Evolutionary conservation across 805 yeast species (phyloP).

Genomic region (Spathaspora hagerdaliae): DNA sequence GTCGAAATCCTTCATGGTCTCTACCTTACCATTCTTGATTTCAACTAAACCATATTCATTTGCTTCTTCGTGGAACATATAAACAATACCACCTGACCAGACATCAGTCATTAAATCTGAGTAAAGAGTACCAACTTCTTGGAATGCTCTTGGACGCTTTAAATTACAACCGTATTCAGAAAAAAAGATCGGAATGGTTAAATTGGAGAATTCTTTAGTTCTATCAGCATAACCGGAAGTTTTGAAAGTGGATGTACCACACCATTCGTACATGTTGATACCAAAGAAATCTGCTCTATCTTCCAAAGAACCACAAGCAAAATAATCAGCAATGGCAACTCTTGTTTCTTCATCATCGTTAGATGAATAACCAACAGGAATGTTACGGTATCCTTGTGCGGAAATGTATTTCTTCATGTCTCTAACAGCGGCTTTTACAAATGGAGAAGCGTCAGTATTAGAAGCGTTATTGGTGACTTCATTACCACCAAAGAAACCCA

Average conservation of each 20-base stretch:
- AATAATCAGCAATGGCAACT: conserved; percentile 74
- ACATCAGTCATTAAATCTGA: conserved; percentile 74
- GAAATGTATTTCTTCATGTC: conserved; percentile 77
- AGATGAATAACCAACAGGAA: conserved; percentile 94
- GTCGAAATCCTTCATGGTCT: conserved; percentile 58
- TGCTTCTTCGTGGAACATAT: conserved; percentile 84
- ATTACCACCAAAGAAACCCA: conserved; percentile 97
- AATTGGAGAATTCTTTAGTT: conserved; percentile 67
- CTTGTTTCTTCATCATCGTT: conserved; percentile 85
- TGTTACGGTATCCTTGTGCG: conserved; percentile 59
- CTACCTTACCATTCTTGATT: conserved; percentile 42
- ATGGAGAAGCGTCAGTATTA: conserved; percentile 88
- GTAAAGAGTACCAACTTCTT: conserved; percentile 69
- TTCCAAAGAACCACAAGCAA: conserved; percentile 69
- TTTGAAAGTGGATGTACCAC: conserved; percentile 60
- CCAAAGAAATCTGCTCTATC: conserved; percentile 78
- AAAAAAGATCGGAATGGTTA: conserved; percentile 78
- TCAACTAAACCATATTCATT: conserved; percentile 80
- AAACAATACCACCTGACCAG: conserved; percentile 93
- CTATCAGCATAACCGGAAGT: conserved; percentile 66
- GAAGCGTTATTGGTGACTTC: conserved; percentile 85
- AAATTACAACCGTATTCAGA: conserved; percentile 87
- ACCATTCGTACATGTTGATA: conserved; percentile 86
- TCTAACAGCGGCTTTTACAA: conserved; percentile 93
- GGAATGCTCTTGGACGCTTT: conserved; percentile 68